phyloP scores from a whole-genome alignment of 2,329 filamentous ascomycete genomes.

The Pyrenochaeta sp. region DNA sequence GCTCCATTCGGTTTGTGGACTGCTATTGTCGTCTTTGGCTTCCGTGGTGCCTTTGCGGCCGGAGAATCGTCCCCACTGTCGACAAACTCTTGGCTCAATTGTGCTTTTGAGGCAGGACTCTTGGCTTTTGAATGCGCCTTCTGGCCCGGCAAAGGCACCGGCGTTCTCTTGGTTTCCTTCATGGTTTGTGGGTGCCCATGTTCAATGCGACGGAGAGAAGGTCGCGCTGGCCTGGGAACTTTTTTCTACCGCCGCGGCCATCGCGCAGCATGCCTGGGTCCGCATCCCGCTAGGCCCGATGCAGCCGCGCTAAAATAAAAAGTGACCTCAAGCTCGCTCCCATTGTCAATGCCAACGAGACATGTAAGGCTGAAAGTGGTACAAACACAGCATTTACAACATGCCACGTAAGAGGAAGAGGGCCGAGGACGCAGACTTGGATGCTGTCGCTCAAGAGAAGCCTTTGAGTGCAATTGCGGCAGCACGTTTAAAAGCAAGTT shows the following conservation, averaged over 20 bases:
- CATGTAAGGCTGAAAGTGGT: no score
- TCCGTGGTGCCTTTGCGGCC: constrained; percentile 25
- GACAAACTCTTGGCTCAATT: constrained; percentile 47
- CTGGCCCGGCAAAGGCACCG: constrained; percentile 42
- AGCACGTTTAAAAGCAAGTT: constrained; percentile 37
- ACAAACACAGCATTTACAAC: constrained; percentile 6
- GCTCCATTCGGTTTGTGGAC: constrained; percentile 40
- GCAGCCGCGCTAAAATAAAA: constrained; percentile 24
- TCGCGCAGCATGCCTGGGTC: constrained; percentile 22
- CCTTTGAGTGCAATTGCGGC: constrained; percentile 45
- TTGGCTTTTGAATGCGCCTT: constrained; percentile 35
- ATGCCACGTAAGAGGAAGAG: constrained; percentile 46
- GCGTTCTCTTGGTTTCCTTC: constrained; percentile 45
- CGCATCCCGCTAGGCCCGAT: constrained; percentile 20
- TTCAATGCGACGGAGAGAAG: constrained; percentile 18
- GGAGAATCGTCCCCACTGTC: constrained; percentile 42
- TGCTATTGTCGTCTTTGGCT: constrained; percentile 37
- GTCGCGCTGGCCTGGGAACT: constrained; percentile 29
- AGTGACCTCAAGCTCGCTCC: neutral
- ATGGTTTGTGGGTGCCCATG: constrained; percentile 29
- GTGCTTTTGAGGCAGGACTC: constrained; percentile 25
- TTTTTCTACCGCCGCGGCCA: constrained; percentile 36
- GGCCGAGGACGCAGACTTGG: constrained; percentile 10
- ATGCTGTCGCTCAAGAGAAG: constrained; percentile 14
- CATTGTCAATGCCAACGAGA: no score